Base-by-base conservation (phyloP, 2,329 filamentous ascomycete genomes). In the Leptodontidium sp. region DNA sequence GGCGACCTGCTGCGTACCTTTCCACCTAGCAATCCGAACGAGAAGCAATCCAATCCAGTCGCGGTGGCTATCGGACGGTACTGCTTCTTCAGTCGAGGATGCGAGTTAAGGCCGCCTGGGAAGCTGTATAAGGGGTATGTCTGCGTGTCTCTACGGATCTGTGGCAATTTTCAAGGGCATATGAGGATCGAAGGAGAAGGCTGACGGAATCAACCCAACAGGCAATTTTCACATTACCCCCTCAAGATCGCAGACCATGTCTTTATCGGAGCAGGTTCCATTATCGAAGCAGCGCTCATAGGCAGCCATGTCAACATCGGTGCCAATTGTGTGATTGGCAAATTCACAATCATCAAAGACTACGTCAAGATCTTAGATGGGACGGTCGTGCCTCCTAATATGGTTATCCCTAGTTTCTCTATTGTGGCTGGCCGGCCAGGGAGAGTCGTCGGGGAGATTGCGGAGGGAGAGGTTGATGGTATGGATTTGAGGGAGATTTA, bases 241-340 rank as follows among this genome's bases (percentile, higher is more conserved):
- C 90, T 98, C 75, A 93, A 96, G 70, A 92, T 99, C 73, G 94
- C 94, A 57, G 94, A 98, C 79, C 95, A 98, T 81, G 94, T 98
- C 71, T 98, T 95, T 80, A 87, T 99, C 61, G 94, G 93, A 68
- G 86, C 88, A 76, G 84, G 84, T 43, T 89, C 90, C 47, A 88
- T 95, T 49, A 87, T 99, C 47, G 93, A 96, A 78, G 93, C 95
- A 0, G 93, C 94, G 7, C 87, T 88, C 45, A 88, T 99, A 65
- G 92, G 93, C 1, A 93, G 87, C 74, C 93, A 98, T 81, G 94
- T 98, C 17, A 88, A 93, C 78, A 92, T 99, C 70, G 94, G 94
- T 26, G 86, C 86, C 66, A 88, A 90, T 63, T 93, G 90, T 71
- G 90, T 91, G 0, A 85, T 99, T 61, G 92, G 93, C 67, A 91